A percentile compares a stretch with the other conserved stretches of the same genome.
phyloP scores from a whole-genome alignment of 2,329 filamentous ascomycete species.

The Endoconidiophora laricicola region DNA sequence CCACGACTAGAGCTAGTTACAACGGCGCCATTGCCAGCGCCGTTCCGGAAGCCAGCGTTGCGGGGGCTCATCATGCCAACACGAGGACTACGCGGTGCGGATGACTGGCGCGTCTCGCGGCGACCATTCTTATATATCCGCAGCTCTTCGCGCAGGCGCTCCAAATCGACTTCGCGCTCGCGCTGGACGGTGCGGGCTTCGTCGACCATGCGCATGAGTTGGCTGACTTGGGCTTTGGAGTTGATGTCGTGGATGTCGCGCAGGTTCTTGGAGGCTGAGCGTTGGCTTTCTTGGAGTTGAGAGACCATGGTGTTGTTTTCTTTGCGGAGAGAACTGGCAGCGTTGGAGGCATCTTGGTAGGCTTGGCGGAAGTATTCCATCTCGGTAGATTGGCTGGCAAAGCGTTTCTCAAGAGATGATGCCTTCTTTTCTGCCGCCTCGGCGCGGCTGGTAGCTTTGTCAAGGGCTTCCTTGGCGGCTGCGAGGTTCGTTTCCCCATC shows the following conservation, averaged over 20 bases:
- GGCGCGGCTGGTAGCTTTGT: slow-evolving; percentile 2
- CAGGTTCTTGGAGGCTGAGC: slow-evolving; percentile 29
- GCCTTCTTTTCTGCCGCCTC: slow-evolving; percentile 4
- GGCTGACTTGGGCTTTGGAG: slow-evolving; percentile 20
- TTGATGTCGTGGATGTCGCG: slow-evolving; percentile 32
- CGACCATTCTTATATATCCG: slow-evolving; percentile 30
- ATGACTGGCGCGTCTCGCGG: slow-evolving; percentile 38
- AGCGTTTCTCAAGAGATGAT: slow-evolving; percentile 21
- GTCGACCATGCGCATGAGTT: slow-evolving; percentile 23
- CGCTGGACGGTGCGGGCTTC: slow-evolving; percentile 26
- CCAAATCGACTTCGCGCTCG: slow-evolving; percentile 37
- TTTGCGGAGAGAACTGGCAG: slow-evolving; percentile 26
- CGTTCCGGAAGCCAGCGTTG: slow-evolving; percentile 15
- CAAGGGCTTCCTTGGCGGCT: background rate
- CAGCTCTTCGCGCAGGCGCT: slow-evolving; percentile 31
- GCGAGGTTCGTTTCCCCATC: background rate
- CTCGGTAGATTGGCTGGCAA: slow-evolving; percentile 25
- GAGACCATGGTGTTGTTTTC: slow-evolving; percentile 31
- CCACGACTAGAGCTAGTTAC: slow-evolving; percentile 29
- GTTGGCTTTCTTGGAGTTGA: slow-evolving; percentile 25
- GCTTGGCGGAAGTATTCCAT: slow-evolving; percentile 38
- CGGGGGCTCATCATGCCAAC: slow-evolving; percentile 36
- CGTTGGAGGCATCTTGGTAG: slow-evolving; percentile 41
- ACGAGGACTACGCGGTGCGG: slow-evolving; percentile 41
- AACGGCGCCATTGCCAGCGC: slow-evolving; percentile 13